These are phyloP conservation scores for Diplocarpon mali DNA, from an alignment of 2,329 filamentous ascomycete genomes.

Conservation along the genomic window DNA sequence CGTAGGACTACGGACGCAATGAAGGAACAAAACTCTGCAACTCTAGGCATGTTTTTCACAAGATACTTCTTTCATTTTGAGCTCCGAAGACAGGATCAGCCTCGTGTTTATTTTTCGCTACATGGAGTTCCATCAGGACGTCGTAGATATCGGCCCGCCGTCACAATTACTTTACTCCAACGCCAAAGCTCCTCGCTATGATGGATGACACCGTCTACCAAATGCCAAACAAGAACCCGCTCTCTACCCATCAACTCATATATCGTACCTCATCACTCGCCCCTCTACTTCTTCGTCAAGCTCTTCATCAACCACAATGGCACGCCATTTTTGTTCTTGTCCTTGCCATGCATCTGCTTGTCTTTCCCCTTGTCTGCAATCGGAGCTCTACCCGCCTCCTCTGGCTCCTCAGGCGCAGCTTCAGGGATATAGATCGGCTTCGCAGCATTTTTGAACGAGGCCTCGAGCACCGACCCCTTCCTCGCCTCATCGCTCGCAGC, in stretches of 20 bases:
- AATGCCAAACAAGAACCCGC: neutral
- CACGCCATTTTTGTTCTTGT: conserved; percentile 30
- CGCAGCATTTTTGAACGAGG: conserved; percentile 47
- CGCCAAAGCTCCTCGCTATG: conserved; percentile 24
- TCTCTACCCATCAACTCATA: neutral
- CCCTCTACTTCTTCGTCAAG: neutral
- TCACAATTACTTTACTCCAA: neutral
- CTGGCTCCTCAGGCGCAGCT: conserved; percentile 31
- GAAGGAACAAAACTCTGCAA: conserved; percentile 3
- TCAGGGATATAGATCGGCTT: conserved; percentile 56
- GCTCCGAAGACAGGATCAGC: too few species aligned
- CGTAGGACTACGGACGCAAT: neutral
- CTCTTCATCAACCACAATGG: conserved; percentile 55
- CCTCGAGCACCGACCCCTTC: conserved; percentile 30
- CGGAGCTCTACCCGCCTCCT: conserved; percentile 30
- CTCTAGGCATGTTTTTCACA: neutral
- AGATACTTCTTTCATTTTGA: too few species aligned
- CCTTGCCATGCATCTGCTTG: conserved; percentile 27
- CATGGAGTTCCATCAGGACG: too few species aligned
- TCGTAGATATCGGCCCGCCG: too few species aligned
- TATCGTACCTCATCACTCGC: neutral
- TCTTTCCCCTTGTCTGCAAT: conserved; percentile 24
- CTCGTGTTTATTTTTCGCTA: too few species aligned
- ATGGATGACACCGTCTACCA: neutral
- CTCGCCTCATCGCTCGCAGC: conserved; percentile 45